Evolutionary conservation across 192 early-diverging fungal genomes (phyloP).

Genomic region (Borealophlyctis nickersoniae): DNA sequence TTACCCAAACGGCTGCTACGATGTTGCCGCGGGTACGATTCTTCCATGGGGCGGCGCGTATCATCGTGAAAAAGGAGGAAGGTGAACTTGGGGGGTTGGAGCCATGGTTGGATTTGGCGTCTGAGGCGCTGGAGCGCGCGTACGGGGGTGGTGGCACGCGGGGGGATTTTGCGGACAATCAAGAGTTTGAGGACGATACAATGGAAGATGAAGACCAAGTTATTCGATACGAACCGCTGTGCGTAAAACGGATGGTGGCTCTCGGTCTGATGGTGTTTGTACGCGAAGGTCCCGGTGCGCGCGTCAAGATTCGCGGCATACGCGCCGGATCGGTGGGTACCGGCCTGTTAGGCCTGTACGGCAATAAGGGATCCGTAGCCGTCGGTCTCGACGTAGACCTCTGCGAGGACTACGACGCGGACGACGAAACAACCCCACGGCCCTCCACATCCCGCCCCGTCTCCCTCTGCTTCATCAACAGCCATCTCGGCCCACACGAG

Average conservation of each 20-base stretch:
- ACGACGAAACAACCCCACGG: not conserved
- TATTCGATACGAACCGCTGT: slow-evolving; percentile 18
- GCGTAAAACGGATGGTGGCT: slow-evolving; percentile 21
- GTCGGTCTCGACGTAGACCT: slow-evolving; percentile 27
- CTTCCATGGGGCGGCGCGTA: slow-evolving; percentile 9
- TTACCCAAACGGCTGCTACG: slow-evolving; percentile 25
- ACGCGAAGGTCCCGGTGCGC: slow-evolving; percentile 10
- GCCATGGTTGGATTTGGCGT: slow-evolving; percentile 23
- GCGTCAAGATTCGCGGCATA: slow-evolving; percentile 8
- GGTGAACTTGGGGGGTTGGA: slow-evolving; percentile 19
- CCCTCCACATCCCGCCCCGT: not conserved
- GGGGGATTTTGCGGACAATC: not conserved
- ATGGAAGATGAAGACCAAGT: slow-evolving; percentile 1
- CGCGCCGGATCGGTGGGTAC: slow-evolving; percentile 32
- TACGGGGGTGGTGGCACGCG: slow-evolving; percentile 16
- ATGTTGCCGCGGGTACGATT: slow-evolving; percentile 1
- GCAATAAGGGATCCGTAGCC: slow-evolving; percentile 37
- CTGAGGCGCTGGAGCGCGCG: slow-evolving; percentile 10
- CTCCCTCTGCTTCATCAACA: slow-evolving; percentile 33
- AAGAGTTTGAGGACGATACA: not conserved
- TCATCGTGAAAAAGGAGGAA: slow-evolving; percentile 11
- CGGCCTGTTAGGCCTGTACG: slow-evolving; percentile 35
- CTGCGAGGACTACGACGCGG: too few relatives aligned
- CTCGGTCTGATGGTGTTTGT: slow-evolving; percentile 35
- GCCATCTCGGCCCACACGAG: slow-evolving; percentile 36